Evolutionary conservation across 2,329 filamentous ascomycete species (phyloP).

Genomic region (Fusarium brachygibbosum): DNA sequence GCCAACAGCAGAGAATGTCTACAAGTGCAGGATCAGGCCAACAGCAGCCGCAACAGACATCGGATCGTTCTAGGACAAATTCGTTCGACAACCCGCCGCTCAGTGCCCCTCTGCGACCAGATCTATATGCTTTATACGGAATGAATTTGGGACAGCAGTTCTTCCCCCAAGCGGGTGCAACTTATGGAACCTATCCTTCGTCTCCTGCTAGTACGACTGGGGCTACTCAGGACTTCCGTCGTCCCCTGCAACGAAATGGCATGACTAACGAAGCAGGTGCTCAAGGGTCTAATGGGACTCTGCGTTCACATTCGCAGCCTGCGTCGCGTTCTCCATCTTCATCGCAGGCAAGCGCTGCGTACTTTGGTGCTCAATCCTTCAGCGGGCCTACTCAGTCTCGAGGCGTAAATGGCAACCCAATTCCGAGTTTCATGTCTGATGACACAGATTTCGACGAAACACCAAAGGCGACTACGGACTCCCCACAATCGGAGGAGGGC

Average conservation of each 20-base stretch:
- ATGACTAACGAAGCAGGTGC: slow-evolving; percentile 63
- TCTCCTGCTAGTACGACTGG: slow-evolving; percentile 65
- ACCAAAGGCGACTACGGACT: slow-evolving; percentile 58
- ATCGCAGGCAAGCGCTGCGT: slow-evolving; percentile 44
- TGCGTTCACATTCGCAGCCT: slow-evolving; percentile 76
- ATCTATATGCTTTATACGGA: slow-evolving; percentile 67
- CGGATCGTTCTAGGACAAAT: slow-evolving; percentile 70
- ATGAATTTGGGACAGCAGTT: slow-evolving; percentile 60
- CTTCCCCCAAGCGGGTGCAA: slow-evolving; percentile 60
- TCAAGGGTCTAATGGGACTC: slow-evolving; percentile 65
- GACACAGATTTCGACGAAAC: slow-evolving; percentile 65
- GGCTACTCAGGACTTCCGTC: slow-evolving; percentile 65
- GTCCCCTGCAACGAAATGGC: slow-evolving; percentile 68
- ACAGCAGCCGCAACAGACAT: slow-evolving; percentile 51
- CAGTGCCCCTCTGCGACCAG: slow-evolving; percentile 69
- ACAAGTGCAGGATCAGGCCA: slow-evolving; percentile 43
- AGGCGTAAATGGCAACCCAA: slow-evolving; percentile 63
- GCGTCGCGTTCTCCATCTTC: slow-evolving; percentile 63
- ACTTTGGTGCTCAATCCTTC: slow-evolving; percentile 53
- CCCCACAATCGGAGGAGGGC: slow-evolving; percentile 64
- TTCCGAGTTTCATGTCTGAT: slow-evolving; percentile 70
- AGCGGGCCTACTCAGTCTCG: slow-evolving; percentile 55
- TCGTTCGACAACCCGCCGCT: slow-evolving; percentile 74
- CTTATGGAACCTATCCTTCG: slow-evolving; percentile 68
- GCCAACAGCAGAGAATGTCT: slow-evolving; percentile 51